Percentiles rank a stretch among this genome's conserved stretches.
Conservation (phyloP, 345 rosid genomes). For the Lenwebbia sp. region DNA sequence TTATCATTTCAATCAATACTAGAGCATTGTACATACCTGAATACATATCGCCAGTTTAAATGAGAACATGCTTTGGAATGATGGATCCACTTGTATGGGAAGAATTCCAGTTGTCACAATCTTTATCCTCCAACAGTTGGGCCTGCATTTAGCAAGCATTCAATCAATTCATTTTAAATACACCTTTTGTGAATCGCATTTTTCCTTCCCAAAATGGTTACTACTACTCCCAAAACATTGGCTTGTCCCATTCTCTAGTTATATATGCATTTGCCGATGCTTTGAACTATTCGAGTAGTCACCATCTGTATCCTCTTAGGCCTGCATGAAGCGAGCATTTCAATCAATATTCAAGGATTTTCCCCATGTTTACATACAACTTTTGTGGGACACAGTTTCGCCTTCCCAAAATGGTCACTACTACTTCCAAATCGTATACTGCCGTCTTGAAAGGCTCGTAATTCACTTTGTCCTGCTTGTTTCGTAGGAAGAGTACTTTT, state of each 20-base stretch:
- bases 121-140: not conserved
- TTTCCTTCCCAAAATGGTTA: not conserved
- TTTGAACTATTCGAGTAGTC: not conserved
- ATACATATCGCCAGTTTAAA: not conserved
- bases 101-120: not conserved
- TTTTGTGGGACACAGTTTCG: not conserved
- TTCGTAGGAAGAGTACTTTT: constrained; percentile 60
- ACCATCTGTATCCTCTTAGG: not conserved
- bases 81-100: not conserved
- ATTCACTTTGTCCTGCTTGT: not conserved
- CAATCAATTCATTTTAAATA: not conserved
- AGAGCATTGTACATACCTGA: not conserved
- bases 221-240: not conserved
- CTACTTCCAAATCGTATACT: not conserved
- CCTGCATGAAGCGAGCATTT: not conserved
- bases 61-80: not conserved
- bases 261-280: not conserved
- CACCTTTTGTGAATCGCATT: not conserved
- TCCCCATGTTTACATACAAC: not conserved
- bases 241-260: not conserved
- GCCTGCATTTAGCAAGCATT: not conserved
- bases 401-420: not conserved
- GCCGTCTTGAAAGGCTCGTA: not conserved
- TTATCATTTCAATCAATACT: not conserved
- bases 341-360: not conserved